phyloP scores from a whole-genome alignment of 2,329 filamentous ascomycete genomes.

The Colletotrichum tofieldiae region DNA sequence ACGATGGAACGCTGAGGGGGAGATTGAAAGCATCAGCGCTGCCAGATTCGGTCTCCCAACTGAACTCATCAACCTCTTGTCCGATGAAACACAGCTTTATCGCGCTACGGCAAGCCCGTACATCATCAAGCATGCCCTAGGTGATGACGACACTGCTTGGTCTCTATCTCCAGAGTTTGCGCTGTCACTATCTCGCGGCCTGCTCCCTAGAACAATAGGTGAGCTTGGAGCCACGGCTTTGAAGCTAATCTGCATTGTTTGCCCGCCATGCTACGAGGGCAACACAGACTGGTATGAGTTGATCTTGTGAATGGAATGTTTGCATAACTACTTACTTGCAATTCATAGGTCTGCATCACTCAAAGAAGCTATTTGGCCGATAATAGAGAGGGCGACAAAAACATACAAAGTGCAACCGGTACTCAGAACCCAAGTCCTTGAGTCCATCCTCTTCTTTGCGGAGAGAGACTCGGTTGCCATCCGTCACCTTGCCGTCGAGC shows the following conservation, averaged over 20 bases:
- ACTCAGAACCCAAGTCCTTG: constrained; percentile 46
- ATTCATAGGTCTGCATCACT: constrained; percentile 45
- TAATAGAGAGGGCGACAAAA: constrained; percentile 45
- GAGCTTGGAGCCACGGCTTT: constrained; percentile 45
- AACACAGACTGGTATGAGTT: constrained; percentile 49
- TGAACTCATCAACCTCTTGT: constrained; percentile 45
- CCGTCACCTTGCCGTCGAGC: constrained; percentile 46
- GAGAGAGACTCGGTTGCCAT: constrained; percentile 51
- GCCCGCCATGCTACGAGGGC: constrained; percentile 53
- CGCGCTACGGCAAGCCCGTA: constrained; percentile 37
- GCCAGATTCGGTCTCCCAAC: constrained; percentile 46
- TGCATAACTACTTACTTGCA: constrained; percentile 2
- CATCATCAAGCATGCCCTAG: constrained; percentile 40
- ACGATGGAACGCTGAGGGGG: constrained; percentile 47
- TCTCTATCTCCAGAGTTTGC: constrained; percentile 44
- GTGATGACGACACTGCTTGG: constrained; percentile 44
- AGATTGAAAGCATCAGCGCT: constrained; percentile 47
- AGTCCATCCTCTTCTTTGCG: constrained; percentile 51
- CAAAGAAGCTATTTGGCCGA: constrained; percentile 49
- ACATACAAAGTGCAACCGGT: constrained; percentile 42
- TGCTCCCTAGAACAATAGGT: constrained; percentile 41
- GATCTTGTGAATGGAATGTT: accelerated
- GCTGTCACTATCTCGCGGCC: neutral
- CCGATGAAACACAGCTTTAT: constrained; percentile 36
- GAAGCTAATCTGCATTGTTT: constrained; percentile 49